phyloP scores from a whole-genome alignment of 2,329 filamentous ascomycete genomes.

The Salinomyces thailandicus region DNA sequence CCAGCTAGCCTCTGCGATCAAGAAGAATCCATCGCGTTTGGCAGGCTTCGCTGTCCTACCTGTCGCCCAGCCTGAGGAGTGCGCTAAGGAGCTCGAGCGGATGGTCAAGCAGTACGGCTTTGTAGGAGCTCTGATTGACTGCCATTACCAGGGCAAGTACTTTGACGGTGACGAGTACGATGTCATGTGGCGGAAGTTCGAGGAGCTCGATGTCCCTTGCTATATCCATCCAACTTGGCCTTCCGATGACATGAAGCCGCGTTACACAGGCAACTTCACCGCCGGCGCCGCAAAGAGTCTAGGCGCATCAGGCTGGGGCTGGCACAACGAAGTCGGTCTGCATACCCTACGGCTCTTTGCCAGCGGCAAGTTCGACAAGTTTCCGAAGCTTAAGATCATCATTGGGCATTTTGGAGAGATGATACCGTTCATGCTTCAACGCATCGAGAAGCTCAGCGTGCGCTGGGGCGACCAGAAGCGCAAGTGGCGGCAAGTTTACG shows the following conservation, averaged over 20 bases:
- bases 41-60: slow-evolving; percentile 27
- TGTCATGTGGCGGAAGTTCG: slow-evolving; percentile 25
- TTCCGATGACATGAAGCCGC: slow-evolving; percentile 27
- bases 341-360: slow-evolving; percentile 43
- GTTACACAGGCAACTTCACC: slow-evolving; percentile 27
- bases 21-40: slow-evolving; percentile 19
- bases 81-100: slow-evolving; percentile 24
- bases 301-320: slow-evolving; percentile 37
- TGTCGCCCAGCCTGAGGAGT: slow-evolving; percentile 22
- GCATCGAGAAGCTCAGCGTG: slow-evolving; percentile 27
- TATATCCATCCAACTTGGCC: slow-evolving; percentile 43
- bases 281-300: slow-evolving; percentile 24
- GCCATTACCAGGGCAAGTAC: slow-evolving; percentile 26
- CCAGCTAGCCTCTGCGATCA: slow-evolving; percentile 22
- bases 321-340: slow-evolving; percentile 42
- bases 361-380: slow-evolving; percentile 45
- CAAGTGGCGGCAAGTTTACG: slow-evolving; percentile 33
- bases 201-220: slow-evolving; percentile 39
- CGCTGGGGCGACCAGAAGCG: slow-evolving; percentile 27
- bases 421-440: slow-evolving; percentile 47
- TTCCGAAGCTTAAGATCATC: slow-evolving; percentile 45
- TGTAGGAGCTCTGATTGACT: slow-evolving; percentile 28
- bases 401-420: slow-evolving; percentile 49
- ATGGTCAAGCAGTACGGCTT: slow-evolving; percentile 24
- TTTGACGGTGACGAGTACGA: slow-evolving; percentile 25